These are phyloP conservation scores for Populus simonii DNA, from an alignment of 345 rosid species.

Conservation along the genomic window DNA sequence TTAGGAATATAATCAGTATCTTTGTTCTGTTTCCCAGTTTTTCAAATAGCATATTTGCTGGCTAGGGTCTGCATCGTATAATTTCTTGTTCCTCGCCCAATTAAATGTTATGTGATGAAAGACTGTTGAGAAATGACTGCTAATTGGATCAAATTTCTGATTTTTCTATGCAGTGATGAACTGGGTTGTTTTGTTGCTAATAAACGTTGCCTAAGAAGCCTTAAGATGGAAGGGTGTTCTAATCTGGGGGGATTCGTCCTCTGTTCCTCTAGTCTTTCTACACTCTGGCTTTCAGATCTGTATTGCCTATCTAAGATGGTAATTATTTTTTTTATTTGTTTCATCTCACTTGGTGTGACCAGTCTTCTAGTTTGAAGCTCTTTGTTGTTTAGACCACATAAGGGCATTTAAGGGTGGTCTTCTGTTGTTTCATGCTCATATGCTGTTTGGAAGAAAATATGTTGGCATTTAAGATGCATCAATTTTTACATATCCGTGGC, in stretches of 20 bases:
- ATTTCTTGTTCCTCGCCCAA: background rate
- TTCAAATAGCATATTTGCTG: background rate
- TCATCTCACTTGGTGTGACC: background rate
- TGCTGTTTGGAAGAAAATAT: background rate
- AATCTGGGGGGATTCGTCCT: slow-evolving; percentile 78
- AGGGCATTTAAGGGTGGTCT: background rate
- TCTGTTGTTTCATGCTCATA: background rate
- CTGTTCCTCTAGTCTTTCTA: slow-evolving; percentile 74
- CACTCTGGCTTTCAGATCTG: slow-evolving; percentile 88
- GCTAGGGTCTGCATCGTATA: background rate
- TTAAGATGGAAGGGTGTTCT: slow-evolving; percentile 95
- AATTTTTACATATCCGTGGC: background rate
- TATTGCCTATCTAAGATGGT: slow-evolving; percentile 78
- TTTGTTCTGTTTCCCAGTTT: background rate
- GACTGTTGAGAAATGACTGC: background rate
- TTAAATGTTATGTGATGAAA: background rate
- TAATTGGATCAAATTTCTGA: slow-evolving; percentile 8
- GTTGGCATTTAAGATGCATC: background rate
- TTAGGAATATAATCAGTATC: background rate
- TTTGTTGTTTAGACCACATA: background rate
- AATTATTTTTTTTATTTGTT: slow-evolving; percentile 7
- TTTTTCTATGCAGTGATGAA: slow-evolving; percentile 61
- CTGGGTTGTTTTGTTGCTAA: slow-evolving; percentile 93
- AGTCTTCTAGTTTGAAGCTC: background rate
- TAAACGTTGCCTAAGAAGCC: slow-evolving; percentile 67